Evolutionary conservation across 306 rosid species (phyloP), one percentile per base, ranked within the genome.

Genomic region (Glycyrrhiza uralensis): DNA sequence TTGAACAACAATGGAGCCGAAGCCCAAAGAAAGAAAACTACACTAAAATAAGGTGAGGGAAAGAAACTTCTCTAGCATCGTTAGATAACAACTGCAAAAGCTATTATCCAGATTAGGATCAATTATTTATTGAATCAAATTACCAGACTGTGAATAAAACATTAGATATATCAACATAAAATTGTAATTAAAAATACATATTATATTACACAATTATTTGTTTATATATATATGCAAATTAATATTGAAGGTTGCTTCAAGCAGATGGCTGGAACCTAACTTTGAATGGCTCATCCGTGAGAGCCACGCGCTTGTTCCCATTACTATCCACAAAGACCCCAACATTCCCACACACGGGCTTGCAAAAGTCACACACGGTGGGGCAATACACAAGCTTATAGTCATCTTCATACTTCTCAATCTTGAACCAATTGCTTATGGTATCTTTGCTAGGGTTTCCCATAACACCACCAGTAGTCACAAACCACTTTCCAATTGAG

Each of bases 371-470:
- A 10, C 93, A 89, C 7, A 92, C 92, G 0, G 63, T 77, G 22
- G 96, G 97, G 15, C 93, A 89, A 26, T 69, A 89, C 11, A 78
- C 69, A 4, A 92, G 44, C 75, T 86, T 89, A 73, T 87, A 92
- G 9, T 72, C 87, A 2, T 50, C 64, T 2, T 73, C 85, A 7
- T 60, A 71, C 58, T 83, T 85, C 84, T 87, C 93, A 32, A 92
- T 86, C 88, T 87, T 89, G 67, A 89, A 85, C 92, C 90, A 89
- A 10, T 83, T 89, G 47, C 51, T 32, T 0, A 73, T 24, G 0
- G 90, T 87, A 19, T 66, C n/a, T 26, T 10, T 46, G 1, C 90
- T 85, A 0, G 88, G 88, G 70, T 85, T 83, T 17, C 88, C 96
- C 2, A 66, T 39, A 42, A 79, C 81, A 0, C 92, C 88, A 0